phyloP scores from a whole-genome alignment of 768 basidiomycete genomes.

The Boletus barrowsii region DNA sequence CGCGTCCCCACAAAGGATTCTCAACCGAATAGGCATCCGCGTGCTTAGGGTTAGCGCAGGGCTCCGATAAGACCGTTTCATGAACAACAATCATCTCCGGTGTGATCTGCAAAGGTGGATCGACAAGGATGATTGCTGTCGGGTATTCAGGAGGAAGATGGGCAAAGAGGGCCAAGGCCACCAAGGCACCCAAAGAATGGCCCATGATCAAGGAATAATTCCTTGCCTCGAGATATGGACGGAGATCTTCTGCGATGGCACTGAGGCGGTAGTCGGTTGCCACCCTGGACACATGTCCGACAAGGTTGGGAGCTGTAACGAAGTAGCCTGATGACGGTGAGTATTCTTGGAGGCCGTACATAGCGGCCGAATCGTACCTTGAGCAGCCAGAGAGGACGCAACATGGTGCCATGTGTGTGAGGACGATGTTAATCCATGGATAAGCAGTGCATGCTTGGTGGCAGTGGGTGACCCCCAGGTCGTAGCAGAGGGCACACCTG shows the following conservation, averaged over 20 bases:
- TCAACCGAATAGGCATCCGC: conserved; percentile 1
- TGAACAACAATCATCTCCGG: not conserved
- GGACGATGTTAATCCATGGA: conserved; percentile 24
- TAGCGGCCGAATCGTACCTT: conserved; percentile 6
- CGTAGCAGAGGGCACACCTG: conserved; percentile 14
- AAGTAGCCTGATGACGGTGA: conserved; percentile 14
- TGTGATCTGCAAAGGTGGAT: conserved; percentile 12
- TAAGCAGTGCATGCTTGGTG: conserved; percentile 23
- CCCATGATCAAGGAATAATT: conserved; percentile 19
- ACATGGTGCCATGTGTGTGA: conserved; percentile 20
- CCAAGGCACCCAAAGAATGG: conserved; percentile 18
- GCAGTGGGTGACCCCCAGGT: conserved; percentile 24
- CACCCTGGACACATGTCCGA: conserved; percentile 15
- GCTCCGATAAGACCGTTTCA: not conserved
- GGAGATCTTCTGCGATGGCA: conserved; percentile 16
- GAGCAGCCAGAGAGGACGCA: conserved; percentile 12
- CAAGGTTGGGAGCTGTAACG: conserved; percentile 20
- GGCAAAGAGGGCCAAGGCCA: not conserved
- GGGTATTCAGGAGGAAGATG: conserved; percentile 4
- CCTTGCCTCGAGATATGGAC: conserved; percentile 7
- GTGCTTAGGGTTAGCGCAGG: not conserved
- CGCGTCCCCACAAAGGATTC: not conserved
- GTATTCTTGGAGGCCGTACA: not conserved
- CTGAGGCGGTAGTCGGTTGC: conserved; percentile 7
- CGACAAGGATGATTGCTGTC: conserved; percentile 19